Conservation (phyloP, 345 rosid genomes). For the Lumnitzera racemosa region DNA sequence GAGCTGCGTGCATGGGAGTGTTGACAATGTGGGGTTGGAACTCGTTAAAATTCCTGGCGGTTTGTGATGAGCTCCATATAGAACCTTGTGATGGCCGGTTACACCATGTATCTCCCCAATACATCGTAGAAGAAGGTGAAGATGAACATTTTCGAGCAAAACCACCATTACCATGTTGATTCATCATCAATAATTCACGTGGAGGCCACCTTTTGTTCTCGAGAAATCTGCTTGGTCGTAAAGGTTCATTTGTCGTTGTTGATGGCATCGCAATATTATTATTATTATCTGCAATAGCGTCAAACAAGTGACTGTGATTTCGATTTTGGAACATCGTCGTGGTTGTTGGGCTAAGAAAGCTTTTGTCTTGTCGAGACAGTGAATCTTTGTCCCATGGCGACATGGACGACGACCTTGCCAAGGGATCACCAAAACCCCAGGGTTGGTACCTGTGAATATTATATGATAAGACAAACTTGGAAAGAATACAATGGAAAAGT, state of each 20-base stretch:
- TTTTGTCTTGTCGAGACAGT: not conserved
- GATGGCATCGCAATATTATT: not conserved
- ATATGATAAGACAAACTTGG: too few relatives aligned
- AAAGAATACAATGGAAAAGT: too few relatives aligned
- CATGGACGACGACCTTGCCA: not conserved
- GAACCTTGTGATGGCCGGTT: not conserved
- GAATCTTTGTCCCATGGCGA: slow-evolving; percentile 2
- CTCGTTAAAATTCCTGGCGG: not conserved
- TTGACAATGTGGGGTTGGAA: not conserved
- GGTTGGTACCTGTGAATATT: not conserved
- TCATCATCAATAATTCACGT: slow-evolving; percentile 1
- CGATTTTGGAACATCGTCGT: slow-evolving; percentile 4
- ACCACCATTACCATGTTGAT: slow-evolving; percentile 3
- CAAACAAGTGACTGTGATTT: slow-evolving; percentile 3
- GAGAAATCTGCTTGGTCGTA: slow-evolving; percentile 11
- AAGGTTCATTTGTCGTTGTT: slow-evolving; percentile 2
- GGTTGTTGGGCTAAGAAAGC: not conserved
- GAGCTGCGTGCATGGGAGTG: too few relatives aligned
- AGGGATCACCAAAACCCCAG: slow-evolving; percentile 1
- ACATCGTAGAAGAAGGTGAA: not conserved
- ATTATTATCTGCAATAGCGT: slow-evolving; percentile 1
- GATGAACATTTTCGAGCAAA: not conserved
- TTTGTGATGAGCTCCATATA: not conserved
- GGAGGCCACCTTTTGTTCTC: slow-evolving; percentile 21
- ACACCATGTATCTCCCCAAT: slow-evolving; percentile 5